phyloP scores from a whole-genome alignment of 2,329 filamentous ascomycete genomes.

The Alternaria consortialis region DNA sequence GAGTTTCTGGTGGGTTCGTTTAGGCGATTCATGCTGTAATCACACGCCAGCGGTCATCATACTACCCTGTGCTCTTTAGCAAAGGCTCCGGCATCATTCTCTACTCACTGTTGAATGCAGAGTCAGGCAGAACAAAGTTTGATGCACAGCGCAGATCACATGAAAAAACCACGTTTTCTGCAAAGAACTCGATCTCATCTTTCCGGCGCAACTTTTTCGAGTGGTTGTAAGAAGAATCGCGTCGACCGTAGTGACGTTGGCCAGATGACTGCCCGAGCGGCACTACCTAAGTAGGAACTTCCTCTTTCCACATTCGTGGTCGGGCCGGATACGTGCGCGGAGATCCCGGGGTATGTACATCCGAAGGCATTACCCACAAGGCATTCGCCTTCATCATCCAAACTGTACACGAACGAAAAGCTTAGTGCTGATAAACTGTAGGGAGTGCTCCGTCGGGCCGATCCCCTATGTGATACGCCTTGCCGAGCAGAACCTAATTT shows the following conservation, averaged over 20 bases:
- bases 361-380: neutral
- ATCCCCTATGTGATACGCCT: neutral
- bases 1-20: neutral
- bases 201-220: neutral
- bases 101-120: neutral
- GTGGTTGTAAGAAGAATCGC: neutral
- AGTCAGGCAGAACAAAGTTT: neutral
- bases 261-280: neutral
- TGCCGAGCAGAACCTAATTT: neutral
- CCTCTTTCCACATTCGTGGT: neutral
- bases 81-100: neutral
- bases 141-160: neutral
- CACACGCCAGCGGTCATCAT: neutral
- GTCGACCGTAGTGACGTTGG: neutral
- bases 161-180: neutral
- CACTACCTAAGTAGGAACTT: too few species aligned
- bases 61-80: neutral
- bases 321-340: neutral
- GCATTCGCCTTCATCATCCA: too few species aligned
- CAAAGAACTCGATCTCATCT: neutral
- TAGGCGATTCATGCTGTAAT: neutral
- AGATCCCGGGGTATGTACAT: neutral
- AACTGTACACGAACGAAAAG: neutral
- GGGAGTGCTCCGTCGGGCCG: neutral
- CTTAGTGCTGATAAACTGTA: neutral